These are phyloP conservation scores for Sinapis alba DNA, from an alignment of 441 rosid genomes.

Conservation along the genomic window DNA sequence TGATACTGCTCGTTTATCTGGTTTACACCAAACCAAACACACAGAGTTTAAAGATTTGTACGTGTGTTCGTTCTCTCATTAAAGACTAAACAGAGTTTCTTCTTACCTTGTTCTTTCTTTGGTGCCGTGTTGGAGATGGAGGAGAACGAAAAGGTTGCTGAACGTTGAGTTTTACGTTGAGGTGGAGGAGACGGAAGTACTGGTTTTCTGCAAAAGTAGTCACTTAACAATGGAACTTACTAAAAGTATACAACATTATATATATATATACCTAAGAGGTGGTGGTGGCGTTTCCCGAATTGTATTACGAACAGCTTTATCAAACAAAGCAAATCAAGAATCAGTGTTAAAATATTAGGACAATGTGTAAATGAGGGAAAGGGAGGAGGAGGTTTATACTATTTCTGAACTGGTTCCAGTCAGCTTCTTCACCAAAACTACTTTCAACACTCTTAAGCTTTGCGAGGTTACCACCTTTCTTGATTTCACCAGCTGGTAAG, in stretches of 20 bases:
- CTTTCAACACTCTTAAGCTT: constrained; percentile 65
- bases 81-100: background rate
- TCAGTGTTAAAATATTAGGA: background rate
- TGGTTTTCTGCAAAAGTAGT: constrained; percentile 54
- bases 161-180: constrained; percentile 59
- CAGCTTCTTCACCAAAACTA: constrained; percentile 80
- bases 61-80: background rate
- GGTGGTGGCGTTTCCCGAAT: constrained; percentile 67
- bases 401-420: constrained; percentile 75
- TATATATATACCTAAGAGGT: constrained; percentile 57
- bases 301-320: constrained; percentile 74
- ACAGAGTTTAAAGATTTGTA: background rate
- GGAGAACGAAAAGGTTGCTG: constrained; percentile 79
- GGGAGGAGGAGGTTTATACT: constrained; percentile 44
- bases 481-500: constrained; percentile 79
- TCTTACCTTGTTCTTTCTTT: constrained; percentile 65
- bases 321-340: constrained; percentile 22
- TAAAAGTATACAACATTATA: constrained; percentile 30
- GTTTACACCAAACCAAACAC: constrained; percentile 25
- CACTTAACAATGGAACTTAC: background rate
- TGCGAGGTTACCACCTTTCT: constrained; percentile 55
- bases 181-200: constrained; percentile 71
- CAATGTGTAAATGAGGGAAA: background rate
- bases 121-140: constrained; percentile 52
- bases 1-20: constrained; percentile 75